Evolutionary conservation across 352 stramenopile genomes (phyloP).

Genomic region (Hyaloperonospora brassicae): DNA sequence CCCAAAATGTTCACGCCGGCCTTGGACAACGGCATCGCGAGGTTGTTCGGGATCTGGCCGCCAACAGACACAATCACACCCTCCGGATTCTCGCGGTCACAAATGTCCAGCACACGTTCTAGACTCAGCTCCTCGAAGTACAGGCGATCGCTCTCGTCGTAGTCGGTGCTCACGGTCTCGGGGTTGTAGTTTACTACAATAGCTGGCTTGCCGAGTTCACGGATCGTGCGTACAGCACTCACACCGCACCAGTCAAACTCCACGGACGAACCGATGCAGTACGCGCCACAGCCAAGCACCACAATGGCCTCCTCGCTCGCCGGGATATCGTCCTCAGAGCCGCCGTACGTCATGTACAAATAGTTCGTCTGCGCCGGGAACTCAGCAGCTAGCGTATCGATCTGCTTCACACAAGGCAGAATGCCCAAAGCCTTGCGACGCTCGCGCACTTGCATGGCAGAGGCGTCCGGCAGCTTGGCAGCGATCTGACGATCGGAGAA

Average conservation of each 20-base stretch:
- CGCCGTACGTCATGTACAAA: constrained; percentile 96
- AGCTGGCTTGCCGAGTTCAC: constrained; percentile 73
- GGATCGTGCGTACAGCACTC: constrained; percentile 88
- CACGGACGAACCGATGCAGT: constrained; percentile 94
- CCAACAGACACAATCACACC: constrained; percentile 92
- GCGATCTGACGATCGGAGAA: constrained; percentile 89
- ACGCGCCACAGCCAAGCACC: constrained; percentile 91
- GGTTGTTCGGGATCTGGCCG: constrained; percentile 95
- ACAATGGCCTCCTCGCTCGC: constrained; percentile 79
- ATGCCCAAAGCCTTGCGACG: constrained; percentile 80
- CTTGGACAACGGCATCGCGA: constrained; percentile 88
- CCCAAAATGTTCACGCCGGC: constrained; percentile 77
- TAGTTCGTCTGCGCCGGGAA: constrained; percentile 96
- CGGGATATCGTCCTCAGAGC: constrained; percentile 55
- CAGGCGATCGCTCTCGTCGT: constrained; percentile 95
- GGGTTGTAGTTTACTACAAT: constrained; percentile 96
- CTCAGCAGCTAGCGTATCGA: constrained; percentile 94
- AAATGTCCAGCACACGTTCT: constrained; percentile 93
- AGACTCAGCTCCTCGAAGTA: constrained; percentile 95
- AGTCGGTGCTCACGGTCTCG: constrained; percentile 96
- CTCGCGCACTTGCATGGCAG: constrained; percentile 72
- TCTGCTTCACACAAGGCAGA: constrained; percentile 91
- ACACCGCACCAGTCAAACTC: constrained; percentile 97
- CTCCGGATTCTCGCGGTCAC: constrained; percentile 77
- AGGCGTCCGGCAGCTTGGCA: constrained; percentile 69